Conservation (phyloP, 2,329 filamentous ascomycete genomes). For the Endoconidiophora polonica region DNA sequence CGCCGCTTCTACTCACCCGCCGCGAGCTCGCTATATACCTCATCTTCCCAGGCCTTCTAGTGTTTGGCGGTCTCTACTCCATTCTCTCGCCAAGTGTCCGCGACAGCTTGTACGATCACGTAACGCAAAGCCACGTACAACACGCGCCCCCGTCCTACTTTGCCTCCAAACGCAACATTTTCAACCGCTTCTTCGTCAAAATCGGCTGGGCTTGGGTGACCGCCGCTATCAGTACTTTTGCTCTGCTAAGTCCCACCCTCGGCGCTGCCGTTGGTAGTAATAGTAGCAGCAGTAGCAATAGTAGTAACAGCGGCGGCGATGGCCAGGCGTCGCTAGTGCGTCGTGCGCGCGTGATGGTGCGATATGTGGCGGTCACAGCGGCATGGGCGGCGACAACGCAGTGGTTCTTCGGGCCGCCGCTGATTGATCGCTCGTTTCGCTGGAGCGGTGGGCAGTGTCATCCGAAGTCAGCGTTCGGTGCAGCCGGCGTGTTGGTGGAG, state of each 20-base stretch:
- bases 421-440: slow-evolving; percentile 83
- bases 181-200: slow-evolving; percentile 92
- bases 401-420: slow-evolving; percentile 84
- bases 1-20: slow-evolving; percentile 52
- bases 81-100: slow-evolving; percentile 57
- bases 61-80: slow-evolving; percentile 70
- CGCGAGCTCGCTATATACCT: slow-evolving; percentile 48
- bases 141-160: slow-evolving; percentile 63
- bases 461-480: slow-evolving; percentile 24
- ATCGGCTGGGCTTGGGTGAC: slow-evolving; percentile 88
- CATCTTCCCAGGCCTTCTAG: slow-evolving; percentile 60
- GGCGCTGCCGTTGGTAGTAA: slow-evolving; percentile 14
- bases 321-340: slow-evolving; percentile 15
- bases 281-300: not conserved
- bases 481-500: slow-evolving; percentile 1
- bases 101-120: slow-evolving; percentile 42
- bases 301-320: slow-evolving; percentile 4
- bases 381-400: slow-evolving; percentile 84
- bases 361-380: slow-evolving; percentile 56
- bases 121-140: slow-evolving; percentile 45
- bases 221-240: slow-evolving; percentile 51
- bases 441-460: slow-evolving; percentile 77
- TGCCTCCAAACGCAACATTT: slow-evolving; percentile 78
- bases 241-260: slow-evolving; percentile 48
- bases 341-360: slow-evolving; percentile 38